These are phyloP conservation scores for Daedaleopsis sinensis DNA, from an alignment of 768 basidiomycete species.

Conservation along the genomic window DNA sequence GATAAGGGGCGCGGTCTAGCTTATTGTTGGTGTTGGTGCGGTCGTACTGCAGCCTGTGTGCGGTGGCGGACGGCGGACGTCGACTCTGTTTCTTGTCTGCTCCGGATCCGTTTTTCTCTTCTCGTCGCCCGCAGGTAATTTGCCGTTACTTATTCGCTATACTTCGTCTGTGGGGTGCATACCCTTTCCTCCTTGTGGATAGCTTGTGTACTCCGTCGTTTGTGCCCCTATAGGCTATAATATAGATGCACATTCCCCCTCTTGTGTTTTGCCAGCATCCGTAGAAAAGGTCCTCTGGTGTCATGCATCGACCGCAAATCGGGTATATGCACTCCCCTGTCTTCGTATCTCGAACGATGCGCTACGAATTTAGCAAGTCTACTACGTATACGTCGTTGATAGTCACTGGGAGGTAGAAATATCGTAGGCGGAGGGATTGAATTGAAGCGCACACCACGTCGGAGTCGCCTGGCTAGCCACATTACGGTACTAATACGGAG, in stretches of 20 bases:
- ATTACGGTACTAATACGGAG: no score
- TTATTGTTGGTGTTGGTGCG: constrained; percentile 1
- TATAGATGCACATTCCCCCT: background rate
- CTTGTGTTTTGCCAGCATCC: no score
- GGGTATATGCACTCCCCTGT: no score
- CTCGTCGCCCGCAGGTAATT: background rate
- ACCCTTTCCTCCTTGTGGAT: background rate
- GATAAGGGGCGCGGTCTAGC: constrained; percentile 90
- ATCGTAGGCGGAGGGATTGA: no score
- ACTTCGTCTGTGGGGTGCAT: background rate
- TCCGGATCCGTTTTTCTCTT: background rate
- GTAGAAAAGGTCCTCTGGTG: no score
- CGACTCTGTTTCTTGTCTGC: background rate
- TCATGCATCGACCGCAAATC: no score
- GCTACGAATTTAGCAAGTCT: no score
- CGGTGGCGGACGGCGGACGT: background rate
- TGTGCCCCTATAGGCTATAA: background rate
- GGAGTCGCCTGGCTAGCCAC: no score
- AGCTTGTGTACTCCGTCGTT: background rate
- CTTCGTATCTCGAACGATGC: no score
- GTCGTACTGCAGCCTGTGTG: background rate
- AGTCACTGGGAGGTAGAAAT: no score
- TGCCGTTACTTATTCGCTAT: background rate
- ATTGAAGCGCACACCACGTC: no score
- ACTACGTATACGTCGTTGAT: no score